Conservation (phyloP, 2,329 filamentous ascomycete genomes). For the Pseudogymnoascus sp. region DNA sequence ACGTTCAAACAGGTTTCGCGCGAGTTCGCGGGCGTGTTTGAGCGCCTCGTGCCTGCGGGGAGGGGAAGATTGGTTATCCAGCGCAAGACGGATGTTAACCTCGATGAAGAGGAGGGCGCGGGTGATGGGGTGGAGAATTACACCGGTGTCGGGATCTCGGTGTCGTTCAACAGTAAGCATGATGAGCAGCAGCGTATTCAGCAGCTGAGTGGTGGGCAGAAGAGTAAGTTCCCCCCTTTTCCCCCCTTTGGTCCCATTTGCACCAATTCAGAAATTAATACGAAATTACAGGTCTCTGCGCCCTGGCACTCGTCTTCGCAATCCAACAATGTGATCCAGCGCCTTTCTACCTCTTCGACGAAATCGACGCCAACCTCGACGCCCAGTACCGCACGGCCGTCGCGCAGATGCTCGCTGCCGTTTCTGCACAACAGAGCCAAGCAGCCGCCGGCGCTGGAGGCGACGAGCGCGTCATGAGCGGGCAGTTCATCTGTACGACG, state of each 20-base stretch:
- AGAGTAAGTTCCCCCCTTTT: constrained; percentile 55
- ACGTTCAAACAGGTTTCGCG: constrained; percentile 97
- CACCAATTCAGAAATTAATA: constrained; percentile 15
- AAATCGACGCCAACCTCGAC: constrained; percentile 96
- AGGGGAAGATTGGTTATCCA: constrained; percentile 90
- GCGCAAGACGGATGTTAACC: constrained; percentile 68
- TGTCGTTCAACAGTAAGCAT: constrained; percentile 97
- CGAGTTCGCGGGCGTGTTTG: constrained; percentile 88
- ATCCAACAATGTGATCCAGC: constrained; percentile 96
- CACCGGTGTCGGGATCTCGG: constrained; percentile 88
- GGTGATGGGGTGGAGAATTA: constrained; percentile 84
- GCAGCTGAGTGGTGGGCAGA: constrained; percentile 93
- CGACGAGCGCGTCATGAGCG: constrained; percentile 38
- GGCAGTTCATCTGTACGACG: constrained; percentile 96
- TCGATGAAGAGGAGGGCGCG: constrained; percentile 57
- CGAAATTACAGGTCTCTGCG: constrained; percentile 63
- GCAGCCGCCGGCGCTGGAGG: constrained; percentile 36
- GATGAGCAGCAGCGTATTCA: constrained; percentile 98
- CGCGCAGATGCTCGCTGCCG: constrained; percentile 75
- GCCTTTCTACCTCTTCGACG: constrained; percentile 98
- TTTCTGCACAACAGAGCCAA: constrained; percentile 56
- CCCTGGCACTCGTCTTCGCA: constrained; percentile 96
- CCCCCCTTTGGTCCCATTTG: neutral
- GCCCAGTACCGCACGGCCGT: constrained; percentile 97
- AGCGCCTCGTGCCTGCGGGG: constrained; percentile 88